Percentiles rank a stretch among this genome's conserved stretches.
phyloP scores from a whole-genome alignment of 345 rosid genomes.

The Combretum micranthum region DNA sequence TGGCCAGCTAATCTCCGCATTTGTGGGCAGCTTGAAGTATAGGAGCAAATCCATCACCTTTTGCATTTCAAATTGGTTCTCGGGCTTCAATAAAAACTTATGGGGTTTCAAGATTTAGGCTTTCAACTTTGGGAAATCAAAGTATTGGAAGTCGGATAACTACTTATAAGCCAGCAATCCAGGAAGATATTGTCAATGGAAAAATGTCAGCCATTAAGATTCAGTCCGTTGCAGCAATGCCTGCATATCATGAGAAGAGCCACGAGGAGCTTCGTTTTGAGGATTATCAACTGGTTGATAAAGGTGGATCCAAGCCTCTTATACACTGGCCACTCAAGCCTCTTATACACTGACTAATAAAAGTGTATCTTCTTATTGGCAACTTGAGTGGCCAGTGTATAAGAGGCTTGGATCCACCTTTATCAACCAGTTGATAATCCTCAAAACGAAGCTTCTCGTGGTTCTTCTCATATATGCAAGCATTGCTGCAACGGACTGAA shows the following conservation, averaged over 20 bases:
- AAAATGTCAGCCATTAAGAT: conserved; percentile 22
- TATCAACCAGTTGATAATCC: conserved; percentile 29
- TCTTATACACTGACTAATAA: too few species aligned
- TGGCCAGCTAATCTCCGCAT: conserved; percentile 27
- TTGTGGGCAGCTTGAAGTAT: conserved; percentile 43
- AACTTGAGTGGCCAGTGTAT: too few species aligned
- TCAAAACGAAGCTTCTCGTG: conserved; percentile 36
- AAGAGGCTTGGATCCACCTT: too few species aligned
- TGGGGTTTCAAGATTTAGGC: conserved; percentile 50
- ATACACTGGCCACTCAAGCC: too few species aligned
- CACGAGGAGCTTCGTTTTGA: conserved; percentile 36
- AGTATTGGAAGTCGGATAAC: conserved; percentile 25
- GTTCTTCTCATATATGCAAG: conserved; percentile 30
- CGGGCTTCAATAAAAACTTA: conserved; percentile 53
- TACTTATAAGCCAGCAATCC: conserved; percentile 16
- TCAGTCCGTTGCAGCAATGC: conserved; percentile 35
- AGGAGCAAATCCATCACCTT: too few species aligned
- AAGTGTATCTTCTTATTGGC: too few species aligned
- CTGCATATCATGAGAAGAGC: conserved; percentile 32
- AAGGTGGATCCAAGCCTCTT: too few species aligned
- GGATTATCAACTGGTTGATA: conserved; percentile 29
- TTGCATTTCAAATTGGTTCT: too few species aligned
- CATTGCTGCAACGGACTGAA: conserved; percentile 36
- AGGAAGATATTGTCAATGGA: conserved; percentile 15
- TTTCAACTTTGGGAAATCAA: conserved; percentile 44